These are phyloP conservation scores for Colletotrichum theobromicola DNA, from an alignment of 2,329 filamentous ascomycete species.

Conservation along the genomic window DNA sequence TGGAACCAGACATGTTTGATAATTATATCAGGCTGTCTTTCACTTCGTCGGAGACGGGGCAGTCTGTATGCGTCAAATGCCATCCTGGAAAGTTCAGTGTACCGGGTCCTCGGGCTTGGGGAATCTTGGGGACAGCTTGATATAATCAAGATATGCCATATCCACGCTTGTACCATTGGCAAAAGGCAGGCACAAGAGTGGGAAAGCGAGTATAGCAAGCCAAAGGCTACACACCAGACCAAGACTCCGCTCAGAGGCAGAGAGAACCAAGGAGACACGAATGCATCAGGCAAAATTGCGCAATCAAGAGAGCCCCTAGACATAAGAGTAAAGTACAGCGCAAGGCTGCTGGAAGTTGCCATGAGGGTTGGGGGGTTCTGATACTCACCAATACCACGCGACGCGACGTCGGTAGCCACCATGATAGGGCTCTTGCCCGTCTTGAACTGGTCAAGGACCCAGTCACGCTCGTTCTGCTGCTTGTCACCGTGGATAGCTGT, in stretches of 20 bases:
- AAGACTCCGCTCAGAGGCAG: conserved; percentile 77
- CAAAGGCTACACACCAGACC: conserved; percentile 74
- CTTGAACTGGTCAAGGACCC: conserved; percentile 99
- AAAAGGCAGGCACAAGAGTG: conserved; percentile 71
- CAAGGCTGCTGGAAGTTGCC: conserved; percentile 64
- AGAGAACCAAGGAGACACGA: conserved; percentile 82
- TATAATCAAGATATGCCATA: conserved; percentile 79
- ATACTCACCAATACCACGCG: conserved; percentile 99
- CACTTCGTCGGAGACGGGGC: conserved; percentile 62
- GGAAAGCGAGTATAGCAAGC: conserved; percentile 76
- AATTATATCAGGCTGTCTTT: conserved; percentile 59
- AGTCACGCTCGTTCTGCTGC: conserved; percentile 99
- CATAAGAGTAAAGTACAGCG: conserved; percentile 90
- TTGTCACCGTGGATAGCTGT: conserved; percentile 97
- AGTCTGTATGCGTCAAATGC: conserved; percentile 65
- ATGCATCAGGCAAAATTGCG: conserved; percentile 91
- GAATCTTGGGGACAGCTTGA: conserved; percentile 73
- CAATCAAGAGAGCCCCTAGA: conserved; percentile 86
- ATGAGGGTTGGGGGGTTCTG: conserved; percentile 46
- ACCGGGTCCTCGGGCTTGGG: conserved; percentile 62
- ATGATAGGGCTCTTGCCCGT: conserved; percentile 99
- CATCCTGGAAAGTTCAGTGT: conserved; percentile 57
- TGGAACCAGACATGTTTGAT: conserved; percentile 50
- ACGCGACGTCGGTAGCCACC: conserved; percentile 99
- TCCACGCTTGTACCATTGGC: conserved; percentile 75